These are phyloP conservation scores for Diplosphaera chodatii DNA, from an alignment of 139 green algal species.

Conservation along the genomic window DNA sequence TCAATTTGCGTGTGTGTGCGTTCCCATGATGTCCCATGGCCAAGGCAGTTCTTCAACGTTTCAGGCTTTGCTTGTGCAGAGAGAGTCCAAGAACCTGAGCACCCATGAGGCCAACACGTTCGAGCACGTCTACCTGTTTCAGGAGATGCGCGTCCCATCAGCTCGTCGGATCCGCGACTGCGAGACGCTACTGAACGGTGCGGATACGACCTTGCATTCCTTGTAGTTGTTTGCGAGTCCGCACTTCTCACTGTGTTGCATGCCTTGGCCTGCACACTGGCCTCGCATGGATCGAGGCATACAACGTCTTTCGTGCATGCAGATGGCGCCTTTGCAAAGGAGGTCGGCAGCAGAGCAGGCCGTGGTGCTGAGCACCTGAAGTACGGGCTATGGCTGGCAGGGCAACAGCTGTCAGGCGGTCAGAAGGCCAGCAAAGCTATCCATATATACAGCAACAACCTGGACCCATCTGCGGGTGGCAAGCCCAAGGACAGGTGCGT, in stretches of 20 bases:
- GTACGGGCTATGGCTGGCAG: conserved; percentile 9
- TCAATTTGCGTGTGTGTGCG: too few species aligned
- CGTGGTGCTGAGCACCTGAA: conserved; percentile 12
- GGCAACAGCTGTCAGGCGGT: conserved; percentile 1
- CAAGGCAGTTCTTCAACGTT: too few species aligned
- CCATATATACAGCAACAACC: conserved; percentile 16
- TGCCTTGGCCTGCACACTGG: too few species aligned
- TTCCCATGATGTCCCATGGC: too few species aligned
- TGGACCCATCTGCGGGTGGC: conserved; percentile 2
- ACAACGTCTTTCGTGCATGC: too few species aligned
- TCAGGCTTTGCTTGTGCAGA: conserved; percentile 10
- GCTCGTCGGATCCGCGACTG: conserved; percentile 12
- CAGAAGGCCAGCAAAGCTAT: conserved; percentile 14
- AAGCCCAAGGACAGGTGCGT: neutral
- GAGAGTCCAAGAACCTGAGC: conserved; percentile 1
- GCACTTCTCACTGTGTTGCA: too few species aligned
- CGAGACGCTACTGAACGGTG: neutral
- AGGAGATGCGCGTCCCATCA: conserved; percentile 14
- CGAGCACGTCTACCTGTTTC: conserved; percentile 9
- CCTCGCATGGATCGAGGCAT: too few species aligned
- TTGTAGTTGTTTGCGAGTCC: too few species aligned
- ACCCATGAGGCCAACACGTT: conserved; percentile 7
- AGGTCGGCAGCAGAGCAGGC: conserved; percentile 12
- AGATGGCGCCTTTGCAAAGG: conserved; percentile 8
- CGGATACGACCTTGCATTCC: too few species aligned